A percentile compares a stretch with the other conserved stretches of the same genome.
Conservation (phyloP, 2,329 filamentous ascomycete genomes). For the Alternaria gansuensis region DNA sequence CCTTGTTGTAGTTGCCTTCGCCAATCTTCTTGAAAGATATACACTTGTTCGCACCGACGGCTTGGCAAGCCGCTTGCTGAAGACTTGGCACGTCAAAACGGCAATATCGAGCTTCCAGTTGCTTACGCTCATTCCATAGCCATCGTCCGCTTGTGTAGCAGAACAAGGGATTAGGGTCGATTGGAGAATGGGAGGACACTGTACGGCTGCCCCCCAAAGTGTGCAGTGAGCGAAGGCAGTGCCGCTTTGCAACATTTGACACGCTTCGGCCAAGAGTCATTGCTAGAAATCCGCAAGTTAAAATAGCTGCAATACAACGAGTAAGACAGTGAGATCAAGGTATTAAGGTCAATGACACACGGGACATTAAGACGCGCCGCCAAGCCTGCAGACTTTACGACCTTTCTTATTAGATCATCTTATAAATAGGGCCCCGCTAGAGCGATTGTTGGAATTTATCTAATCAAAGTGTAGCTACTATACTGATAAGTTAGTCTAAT, state of each 20-base stretch:
- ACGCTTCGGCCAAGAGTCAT: conserved; percentile 1
- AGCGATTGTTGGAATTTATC: no score
- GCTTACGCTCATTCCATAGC: conserved; percentile 35
- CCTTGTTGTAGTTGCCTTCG: conserved; percentile 38
- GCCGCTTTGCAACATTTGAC: conserved; percentile 23
- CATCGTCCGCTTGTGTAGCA: conserved; percentile 38
- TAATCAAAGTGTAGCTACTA: no score
- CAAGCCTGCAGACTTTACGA: neutral
- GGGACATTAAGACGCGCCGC: neutral
- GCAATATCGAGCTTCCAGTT: conserved; percentile 31
- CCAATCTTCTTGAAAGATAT: conserved; percentile 32
- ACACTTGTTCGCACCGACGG: conserved; percentile 26
- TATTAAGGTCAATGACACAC: neutral
- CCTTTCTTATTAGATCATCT: neutral
- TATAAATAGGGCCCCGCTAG: neutral
- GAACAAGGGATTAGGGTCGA: conserved; percentile 28
- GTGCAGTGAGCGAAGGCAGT: conserved; percentile 22
- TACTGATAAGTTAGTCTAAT: no score
- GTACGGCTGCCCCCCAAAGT: conserved; percentile 13
- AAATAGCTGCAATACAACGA: neutral
- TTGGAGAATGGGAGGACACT: conserved; percentile 17
- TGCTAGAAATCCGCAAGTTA: neutral
- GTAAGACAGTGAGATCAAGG: neutral
- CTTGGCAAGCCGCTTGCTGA: conserved; percentile 27
- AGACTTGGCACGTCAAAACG: conserved; percentile 32